Base-by-base conservation (phyloP, 768 basidiomycete genomes). In the Russula dissimulans region DNA sequence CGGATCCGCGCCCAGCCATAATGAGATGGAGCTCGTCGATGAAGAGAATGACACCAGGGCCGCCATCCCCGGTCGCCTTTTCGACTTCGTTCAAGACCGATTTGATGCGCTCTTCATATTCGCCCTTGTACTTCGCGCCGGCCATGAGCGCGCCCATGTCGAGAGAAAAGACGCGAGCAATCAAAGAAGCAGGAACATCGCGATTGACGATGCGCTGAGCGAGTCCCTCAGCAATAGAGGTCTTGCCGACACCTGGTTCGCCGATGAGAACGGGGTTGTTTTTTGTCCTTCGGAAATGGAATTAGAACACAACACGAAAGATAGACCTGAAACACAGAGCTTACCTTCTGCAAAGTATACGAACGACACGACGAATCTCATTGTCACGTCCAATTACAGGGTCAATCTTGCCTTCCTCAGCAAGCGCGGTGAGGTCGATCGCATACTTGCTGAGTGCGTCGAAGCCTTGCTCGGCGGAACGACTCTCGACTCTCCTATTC, bases 181-280 rank as follows among this genome's bases (percentile, higher is more conserved):
- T 78, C 32, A 95, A 71, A 50, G 78, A 81, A 15, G 79, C 81
- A 22, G 92, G 92, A 7, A 94, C 91, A 73, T 97, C 95, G 51
- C 93, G 85, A 66, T 94, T 92, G 67, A 97, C 84, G 62, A 98
- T 95, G 48, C 95, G 85, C 70, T 95, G 95, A 0, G 95, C 95
- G 6, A 99, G 84, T 43, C 93, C 94, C 77, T 99, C 95, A 6
- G 86, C 92, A 55, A 97, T 90, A 26, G 92, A 84, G 0, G 95
- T 97, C 75, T 99, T 99, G 4, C 95, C 95, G 26, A 95, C 93
- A 71, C 95, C 89, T 49, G 89, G 90, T 73, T 91, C 92, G 62
- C 94, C 95, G 66, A 98, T 92, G 29, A 97, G 83, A 43, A 97
- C 91, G n/a, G 95, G 93, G 67, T 95, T 97, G 69, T 94, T 95